Evolutionary conservation across 805 yeast genomes (phyloP), one percentile per base, ranked within the genome.

Genomic region (Sungouiella blattae): DNA sequence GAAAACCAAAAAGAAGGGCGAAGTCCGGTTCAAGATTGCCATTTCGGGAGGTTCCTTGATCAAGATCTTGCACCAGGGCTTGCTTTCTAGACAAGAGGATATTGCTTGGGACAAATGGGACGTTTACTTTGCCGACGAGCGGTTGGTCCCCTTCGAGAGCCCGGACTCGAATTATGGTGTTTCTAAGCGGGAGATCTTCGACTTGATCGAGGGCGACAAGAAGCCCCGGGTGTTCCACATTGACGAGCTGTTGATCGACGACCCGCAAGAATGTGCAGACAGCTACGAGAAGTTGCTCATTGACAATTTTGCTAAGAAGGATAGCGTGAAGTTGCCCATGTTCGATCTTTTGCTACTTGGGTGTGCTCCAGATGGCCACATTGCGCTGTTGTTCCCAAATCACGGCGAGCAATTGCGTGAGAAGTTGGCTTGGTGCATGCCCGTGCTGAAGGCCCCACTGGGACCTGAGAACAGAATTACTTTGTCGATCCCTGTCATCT

Each of bases 361-460:
- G 17, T 91, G 98, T 70, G 98, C 98, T 1, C 98, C 98, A 3
- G 98, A 91, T 60, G 98, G 98, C 15, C 98, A 91, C 60, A 86
- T 87, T 54, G 96, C 96, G 34, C 87, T 95, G n/a, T 73, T 91
- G 37, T 91, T 91, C 70, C 98, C 98, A 15, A 83, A 83, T 56
- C 93, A 86, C 53, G 72, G 72, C 24, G 93, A 86, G 48, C 83
- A 85, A 37, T 68, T 91, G 46, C 75, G 97, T 55, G 98, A 91
- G 59, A 77, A 82, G 43, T 74, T 83, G 48, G 97, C 97, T 1
- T 91, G 98, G 97, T 89, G 89, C 44, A 84, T 87, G 17, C 95
- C 97, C 1, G 94, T 91, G 6, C 83, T 78, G 44, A 83, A 87
- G 40, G 95, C 97, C 0, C 98, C 98, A 28, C 73, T 78, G 46